These are phyloP conservation scores for Auriscalpium microsporum DNA, from an alignment of 768 basidiomycete species.

Conservation along the genomic window DNA sequence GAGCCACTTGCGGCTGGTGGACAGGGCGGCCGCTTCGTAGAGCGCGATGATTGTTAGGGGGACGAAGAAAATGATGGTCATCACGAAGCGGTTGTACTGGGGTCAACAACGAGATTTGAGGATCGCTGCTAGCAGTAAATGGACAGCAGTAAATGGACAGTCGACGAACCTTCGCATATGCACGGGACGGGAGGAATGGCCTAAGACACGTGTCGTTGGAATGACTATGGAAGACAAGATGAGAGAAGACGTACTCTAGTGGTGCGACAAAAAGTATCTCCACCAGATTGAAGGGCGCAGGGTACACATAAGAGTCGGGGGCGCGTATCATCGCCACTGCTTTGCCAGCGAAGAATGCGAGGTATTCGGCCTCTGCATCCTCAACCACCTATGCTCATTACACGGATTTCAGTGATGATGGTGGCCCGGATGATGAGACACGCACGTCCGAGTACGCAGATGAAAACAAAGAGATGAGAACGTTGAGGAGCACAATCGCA, in stretches of 20 bases:
- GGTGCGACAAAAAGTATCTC: slow-evolving; percentile 77
- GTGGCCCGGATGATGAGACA: slow-evolving; percentile 1
- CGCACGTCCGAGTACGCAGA: slow-evolving; percentile 84
- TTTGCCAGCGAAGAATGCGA: slow-evolving; percentile 86
- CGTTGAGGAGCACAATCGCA: slow-evolving; percentile 80
- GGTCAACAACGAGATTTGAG: background rate
- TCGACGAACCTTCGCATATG: slow-evolving; percentile 48
- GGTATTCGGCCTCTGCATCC: slow-evolving; percentile 84
- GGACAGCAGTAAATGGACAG: background rate
- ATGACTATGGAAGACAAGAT: background rate
- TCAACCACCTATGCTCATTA: slow-evolving; percentile 50
- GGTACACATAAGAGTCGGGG: slow-evolving; percentile 79
- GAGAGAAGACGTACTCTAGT: slow-evolving; percentile 56
- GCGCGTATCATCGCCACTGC: slow-evolving; percentile 79
- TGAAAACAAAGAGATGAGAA: slow-evolving; percentile 92
- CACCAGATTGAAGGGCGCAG: slow-evolving; percentile 87
- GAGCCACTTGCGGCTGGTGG: slow-evolving; percentile 50
- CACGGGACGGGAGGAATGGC: slow-evolving; percentile 4
- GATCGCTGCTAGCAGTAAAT: slow-evolving; percentile 5
- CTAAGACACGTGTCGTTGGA: background rate
- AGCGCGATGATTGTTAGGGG: slow-evolving; percentile 69
- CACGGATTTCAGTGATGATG: background rate
- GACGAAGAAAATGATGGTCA: slow-evolving; percentile 75
- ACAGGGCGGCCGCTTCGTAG: slow-evolving; percentile 54
- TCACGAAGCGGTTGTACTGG: slow-evolving; percentile 70